These are phyloP conservation scores for Dioszegia hungarica DNA, from an alignment of 768 basidiomycete species.

Conservation along the genomic window DNA sequence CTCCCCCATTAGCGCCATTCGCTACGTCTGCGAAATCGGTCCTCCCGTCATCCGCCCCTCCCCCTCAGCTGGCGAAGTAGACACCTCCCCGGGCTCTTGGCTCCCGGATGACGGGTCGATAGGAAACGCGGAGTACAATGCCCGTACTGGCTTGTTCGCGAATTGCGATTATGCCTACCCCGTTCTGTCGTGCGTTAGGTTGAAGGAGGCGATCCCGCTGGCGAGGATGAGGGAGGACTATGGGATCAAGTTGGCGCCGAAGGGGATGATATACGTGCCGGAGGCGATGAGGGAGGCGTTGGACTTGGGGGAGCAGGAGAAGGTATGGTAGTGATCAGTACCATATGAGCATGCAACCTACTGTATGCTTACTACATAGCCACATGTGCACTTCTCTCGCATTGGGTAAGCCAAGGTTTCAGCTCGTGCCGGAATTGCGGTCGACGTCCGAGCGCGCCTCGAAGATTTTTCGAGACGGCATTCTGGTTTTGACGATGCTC, in stretches of 20 bases:
- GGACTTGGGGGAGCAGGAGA: conserved; percentile 7
- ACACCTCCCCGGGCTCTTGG: not conserved
- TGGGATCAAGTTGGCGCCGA: conserved; percentile 15
- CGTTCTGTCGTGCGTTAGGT: conserved; percentile 6
- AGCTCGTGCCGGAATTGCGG: no score
- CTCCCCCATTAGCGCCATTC: conserved; percentile 12
- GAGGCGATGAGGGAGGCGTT: conserved; percentile 10
- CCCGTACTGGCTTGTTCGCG: conserved; percentile 4
- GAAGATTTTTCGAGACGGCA: no score
- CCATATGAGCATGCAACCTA: no score
- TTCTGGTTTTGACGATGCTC: no score
- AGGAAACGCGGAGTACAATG: conserved; percentile 17
- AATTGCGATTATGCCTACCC: conserved; percentile 24
- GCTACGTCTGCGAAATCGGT: conserved; percentile 17
- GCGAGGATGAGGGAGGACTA: conserved; percentile 8
- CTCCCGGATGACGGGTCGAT: conserved; percentile 9
- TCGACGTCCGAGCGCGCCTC: no score
- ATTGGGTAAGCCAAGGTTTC: no score
- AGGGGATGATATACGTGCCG: conserved; percentile 22
- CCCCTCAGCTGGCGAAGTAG: not conserved
- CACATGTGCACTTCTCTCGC: no score
- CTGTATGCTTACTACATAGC: no score
- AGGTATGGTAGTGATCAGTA: conserved; percentile 3
- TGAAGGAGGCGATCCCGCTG: conserved; percentile 2
- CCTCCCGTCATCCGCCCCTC: conserved; percentile 1